Evolutionary conservation across 352 stramenopile species (phyloP), one percentile per base, ranked within the genome.

Genomic region (Globisporangium paddicum): DNA sequence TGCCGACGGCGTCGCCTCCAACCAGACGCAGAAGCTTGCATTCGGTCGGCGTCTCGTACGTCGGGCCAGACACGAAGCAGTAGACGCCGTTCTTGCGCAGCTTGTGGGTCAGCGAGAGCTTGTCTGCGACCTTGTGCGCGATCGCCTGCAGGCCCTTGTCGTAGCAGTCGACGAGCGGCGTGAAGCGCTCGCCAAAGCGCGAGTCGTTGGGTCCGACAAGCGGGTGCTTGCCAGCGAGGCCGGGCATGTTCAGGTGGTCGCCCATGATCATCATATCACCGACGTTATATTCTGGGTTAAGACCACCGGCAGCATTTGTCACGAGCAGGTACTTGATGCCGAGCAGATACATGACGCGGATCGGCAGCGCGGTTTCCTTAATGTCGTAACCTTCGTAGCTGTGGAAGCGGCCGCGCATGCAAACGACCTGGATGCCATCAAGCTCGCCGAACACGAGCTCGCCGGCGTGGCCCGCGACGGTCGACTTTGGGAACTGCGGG

Each of bases 381-480:
- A 98, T 97, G 30, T 85, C 79, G 75, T 99, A 96, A 61, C 97
- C 97, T 71, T 98, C 95, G 70, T 99, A 99, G 56, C 77, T 95
- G 81, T 99, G 96, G 75, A 99, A 99, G 61, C 97, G 79, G 40
- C 96, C 96, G 30, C 93, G 85, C 81, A 99, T 97, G 68, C 92
- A 98, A 34, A 98, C 90, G 41, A 97, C 82, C 26, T 72, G 70
- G 40, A 88, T 75, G 53, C 76, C 83, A 23, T 85, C 74, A n/a
- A 98, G 60, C 28, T 85, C 82, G 28, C 93, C 95, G 58, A 98
- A 98, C n/a, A 98, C 93, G n/a, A 98, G 72, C 73, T 98, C 94
- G 35, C 93, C 93, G 18, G 82, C 89, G 72, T 98, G 95, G 25
- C 96, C 96, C 9, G 89, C 81, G n/a, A 98, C 95, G 1, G 93